Conservation (phyloP, 768 basidiomycete genomes). For the Termitomyces sp. region DNA sequence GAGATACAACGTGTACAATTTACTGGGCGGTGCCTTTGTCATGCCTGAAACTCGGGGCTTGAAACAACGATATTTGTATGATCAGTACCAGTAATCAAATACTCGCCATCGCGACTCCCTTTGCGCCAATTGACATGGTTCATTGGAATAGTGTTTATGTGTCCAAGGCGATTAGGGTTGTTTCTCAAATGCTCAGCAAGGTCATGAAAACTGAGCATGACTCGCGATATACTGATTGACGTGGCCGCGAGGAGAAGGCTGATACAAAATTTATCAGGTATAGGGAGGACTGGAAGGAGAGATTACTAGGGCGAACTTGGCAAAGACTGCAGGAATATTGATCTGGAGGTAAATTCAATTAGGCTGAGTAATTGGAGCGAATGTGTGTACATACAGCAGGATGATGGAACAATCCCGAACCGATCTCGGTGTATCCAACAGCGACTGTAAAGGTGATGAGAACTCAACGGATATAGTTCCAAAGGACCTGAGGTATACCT, state of each 20-base stretch:
- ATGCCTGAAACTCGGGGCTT: no score
- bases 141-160: conserved; percentile 13
- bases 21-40: no score
- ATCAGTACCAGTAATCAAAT: no score
- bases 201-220: conserved; percentile 17
- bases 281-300: neutral
- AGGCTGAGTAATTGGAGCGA: no score
- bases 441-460: neutral
- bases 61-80: no score
- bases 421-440: conserved; percentile 16
- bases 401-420: conserved; percentile 11
- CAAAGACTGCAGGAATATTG: conserved; percentile 16
- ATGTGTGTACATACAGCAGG: conserved; percentile 6
- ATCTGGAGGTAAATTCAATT: neutral
- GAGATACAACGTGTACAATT: no score
- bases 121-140: conserved; percentile 16
- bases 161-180: conserved; percentile 15
- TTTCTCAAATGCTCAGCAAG: conserved; percentile 15
- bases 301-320: conserved; percentile 7
- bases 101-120: no score
- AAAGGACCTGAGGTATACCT: neutral
- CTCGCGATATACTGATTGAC: conserved; percentile 17
- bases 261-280: neutral
- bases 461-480: neutral
- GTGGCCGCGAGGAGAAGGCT: conserved; percentile 15